These are phyloP conservation scores for Nepenthes gracilis DNA, from an alignment of 148 eudicot genomes.

Conservation along the genomic window DNA sequence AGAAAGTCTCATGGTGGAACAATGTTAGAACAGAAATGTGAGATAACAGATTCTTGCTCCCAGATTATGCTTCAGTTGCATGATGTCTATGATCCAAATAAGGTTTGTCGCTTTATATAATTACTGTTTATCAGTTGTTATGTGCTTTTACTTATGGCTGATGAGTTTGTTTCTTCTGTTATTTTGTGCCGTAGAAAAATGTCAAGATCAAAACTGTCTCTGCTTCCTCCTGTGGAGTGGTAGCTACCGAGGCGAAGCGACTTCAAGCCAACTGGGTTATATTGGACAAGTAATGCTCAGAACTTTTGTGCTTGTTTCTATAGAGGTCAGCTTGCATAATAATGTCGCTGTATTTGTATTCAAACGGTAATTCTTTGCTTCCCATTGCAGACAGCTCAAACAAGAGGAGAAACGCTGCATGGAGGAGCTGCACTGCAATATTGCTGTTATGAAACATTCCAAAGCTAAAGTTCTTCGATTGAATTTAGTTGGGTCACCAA, in stretches of 20 bases:
- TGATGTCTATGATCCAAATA: constrained; percentile 89
- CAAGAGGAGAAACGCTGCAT: constrained; percentile 79
- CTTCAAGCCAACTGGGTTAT: constrained; percentile 85
- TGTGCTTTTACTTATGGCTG: background rate
- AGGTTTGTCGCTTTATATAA: constrained; percentile 26
- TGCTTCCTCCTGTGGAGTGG: constrained; percentile 71
- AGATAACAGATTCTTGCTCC: constrained; percentile 81
- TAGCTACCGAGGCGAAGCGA: constrained; percentile 79
- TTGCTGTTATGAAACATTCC: constrained; percentile 70
- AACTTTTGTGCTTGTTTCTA: background rate
- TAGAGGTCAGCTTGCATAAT: background rate
- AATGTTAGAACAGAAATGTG: constrained; percentile 65
- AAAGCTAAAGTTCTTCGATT: constrained; percentile 75
- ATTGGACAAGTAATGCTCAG: constrained; percentile 56
- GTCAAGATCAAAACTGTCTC: constrained; percentile 80
- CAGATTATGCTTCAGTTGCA: constrained; percentile 98
- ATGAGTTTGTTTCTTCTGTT: background rate
- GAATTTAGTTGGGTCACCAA: constrained; percentile 62
- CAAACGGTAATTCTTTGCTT: background rate
- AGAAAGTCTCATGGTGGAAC: constrained; percentile 46
- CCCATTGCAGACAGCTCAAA: constrained; percentile 56
- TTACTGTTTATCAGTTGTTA: background rate
- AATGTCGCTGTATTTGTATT: background rate
- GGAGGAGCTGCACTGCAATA: constrained; percentile 92
- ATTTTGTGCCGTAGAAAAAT: constrained; percentile 40